Conservation (phyloP, 1,284 basidiomycete genomes). For the Trametes pubescens region DNA sequence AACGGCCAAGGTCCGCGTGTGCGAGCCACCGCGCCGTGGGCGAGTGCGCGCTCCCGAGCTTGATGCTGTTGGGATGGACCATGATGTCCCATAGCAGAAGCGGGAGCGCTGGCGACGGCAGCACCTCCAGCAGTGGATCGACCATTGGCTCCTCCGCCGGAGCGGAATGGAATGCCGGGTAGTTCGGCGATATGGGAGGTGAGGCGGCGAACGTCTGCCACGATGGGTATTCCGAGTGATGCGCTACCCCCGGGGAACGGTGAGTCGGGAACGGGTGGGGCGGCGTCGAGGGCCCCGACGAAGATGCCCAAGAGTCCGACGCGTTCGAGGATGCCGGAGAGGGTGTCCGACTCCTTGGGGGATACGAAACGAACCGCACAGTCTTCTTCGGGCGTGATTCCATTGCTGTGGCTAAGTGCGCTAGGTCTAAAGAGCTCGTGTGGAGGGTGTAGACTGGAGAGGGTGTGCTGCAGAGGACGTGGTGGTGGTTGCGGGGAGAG, state of each 20-base stretch:
- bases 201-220: slow-evolving; percentile 19
- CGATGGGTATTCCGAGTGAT: slow-evolving; percentile 12
- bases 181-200: slow-evolving; percentile 4
- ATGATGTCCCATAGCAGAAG: slow-evolving; percentile 30
- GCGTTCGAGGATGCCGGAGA: slow-evolving; percentile 25
- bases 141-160: slow-evolving; percentile 14
- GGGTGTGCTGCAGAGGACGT: neutral
- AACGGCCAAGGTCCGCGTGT: slow-evolving; percentile 23
- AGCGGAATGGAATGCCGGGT: slow-evolving; percentile 1
- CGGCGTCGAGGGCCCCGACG: slow-evolving; percentile 26
- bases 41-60: slow-evolving; percentile 25
- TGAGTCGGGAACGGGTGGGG: slow-evolving; percentile 13
- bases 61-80: slow-evolving; percentile 24
- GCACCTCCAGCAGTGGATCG: slow-evolving; percentile 25
- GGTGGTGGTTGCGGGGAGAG: slow-evolving; percentile 1
- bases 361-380: slow-evolving; percentile 24
- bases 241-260: slow-evolving; percentile 6
- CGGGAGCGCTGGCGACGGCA: slow-evolving; percentile 10
- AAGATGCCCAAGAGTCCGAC: slow-evolving; percentile 18
- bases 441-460: neutral
- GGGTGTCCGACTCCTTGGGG: slow-evolving; percentile 17
- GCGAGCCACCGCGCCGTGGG: slow-evolving; percentile 5
- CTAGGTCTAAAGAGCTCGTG: too few relatives aligned
- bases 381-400: slow-evolving; percentile 17
- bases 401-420: neutral